Conservation (phyloP, 176 grass and related monocot species). For the Guadua angustifolia region DNA sequence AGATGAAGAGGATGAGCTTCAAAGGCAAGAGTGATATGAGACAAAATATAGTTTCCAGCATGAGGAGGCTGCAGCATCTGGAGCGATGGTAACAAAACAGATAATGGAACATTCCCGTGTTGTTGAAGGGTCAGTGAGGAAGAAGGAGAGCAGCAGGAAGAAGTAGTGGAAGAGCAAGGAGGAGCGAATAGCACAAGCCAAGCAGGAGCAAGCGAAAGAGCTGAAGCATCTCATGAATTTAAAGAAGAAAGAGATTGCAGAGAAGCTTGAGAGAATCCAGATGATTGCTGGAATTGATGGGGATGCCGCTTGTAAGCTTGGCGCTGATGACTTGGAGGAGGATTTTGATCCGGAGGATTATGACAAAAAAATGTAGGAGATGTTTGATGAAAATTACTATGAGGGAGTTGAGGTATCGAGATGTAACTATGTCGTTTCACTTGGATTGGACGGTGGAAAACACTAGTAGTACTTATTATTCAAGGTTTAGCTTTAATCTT, state of each 20-base stretch:
- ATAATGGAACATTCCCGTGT: constrained; percentile 80
- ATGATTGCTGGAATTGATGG: constrained; percentile 70
- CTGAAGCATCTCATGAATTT: constrained; percentile 93
- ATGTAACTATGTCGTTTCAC: too few species aligned
- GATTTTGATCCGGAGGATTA: constrained; percentile 93
- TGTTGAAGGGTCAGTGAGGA: constrained; percentile 91
- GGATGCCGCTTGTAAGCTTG: constrained; percentile 55
- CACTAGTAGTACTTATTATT: too few species aligned
- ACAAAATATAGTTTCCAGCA: constrained; percentile 64
- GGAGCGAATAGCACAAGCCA: constrained; percentile 67
- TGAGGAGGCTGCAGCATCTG: constrained; percentile 64
- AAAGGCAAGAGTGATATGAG: constrained; percentile 72
- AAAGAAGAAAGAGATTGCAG: constrained; percentile 96
- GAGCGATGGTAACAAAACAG: constrained; percentile 52
- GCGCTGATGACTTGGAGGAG: constrained; percentile 80
- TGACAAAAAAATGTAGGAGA: constrained; percentile 81
- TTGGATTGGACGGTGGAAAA: too few species aligned
- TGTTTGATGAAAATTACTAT: constrained; percentile 77
- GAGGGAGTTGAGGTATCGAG: too few species aligned
- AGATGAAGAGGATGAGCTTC: constrained; percentile 65
- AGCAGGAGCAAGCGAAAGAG: constrained; percentile 75
- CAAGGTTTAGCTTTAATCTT: too few species aligned
- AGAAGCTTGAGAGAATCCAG: constrained; percentile 77
- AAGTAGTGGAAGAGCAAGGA: constrained; percentile 88
- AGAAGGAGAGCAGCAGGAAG: constrained; percentile 89